Evolutionary conservation across 768 basidiomycete genomes (phyloP), one percentile per base, ranked within the genome.

Genomic region (Vishniacozyma victoriae): DNA sequence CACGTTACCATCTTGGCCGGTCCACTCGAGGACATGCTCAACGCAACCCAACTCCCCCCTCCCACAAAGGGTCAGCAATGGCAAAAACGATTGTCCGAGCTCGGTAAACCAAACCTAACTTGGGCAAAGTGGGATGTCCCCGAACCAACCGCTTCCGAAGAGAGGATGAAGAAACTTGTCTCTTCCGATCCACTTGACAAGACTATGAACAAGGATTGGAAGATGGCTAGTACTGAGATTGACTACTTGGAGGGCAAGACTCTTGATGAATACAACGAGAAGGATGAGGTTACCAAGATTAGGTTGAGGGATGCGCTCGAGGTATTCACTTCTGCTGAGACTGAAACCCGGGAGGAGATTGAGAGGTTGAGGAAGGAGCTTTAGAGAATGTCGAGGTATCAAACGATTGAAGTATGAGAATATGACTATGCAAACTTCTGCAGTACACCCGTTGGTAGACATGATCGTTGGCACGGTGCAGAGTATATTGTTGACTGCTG

Each of bases 211-310:
- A 62, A 54, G 35, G 62, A 62, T 26, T 62, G 50, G 48, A 48
- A 59, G 44, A 46, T 48, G 5, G 50, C 54, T 9, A 41, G 33
- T 14, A 46, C 52, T 15, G 57, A 58, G 14, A 39, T 60, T 18
- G 53, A 65, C 27, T 65, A 62, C 35, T 46, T 62, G 24, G 67
- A 52, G 2, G 55, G 56, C 16, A 62, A 62, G 15, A 65, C 61
- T 4, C 41, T 69, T 24, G 65, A 67, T 47, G 52, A 62, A 43
- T 46, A 42, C 43, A 65, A 54, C 44, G 53, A 67, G 36, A 52
- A 48, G 26, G 67, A 69, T 46, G 49, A 52, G 22, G 44, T 56
- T 11, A 60, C 62, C 16, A 46, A 43, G 15, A n/a, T 40, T 13
- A 42, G 59, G 19, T 46, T 67, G 20, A 51, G 48, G 13, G 60